Conservation (phyloP, 345 rosid species). For the Sonneratia alba region DNA sequence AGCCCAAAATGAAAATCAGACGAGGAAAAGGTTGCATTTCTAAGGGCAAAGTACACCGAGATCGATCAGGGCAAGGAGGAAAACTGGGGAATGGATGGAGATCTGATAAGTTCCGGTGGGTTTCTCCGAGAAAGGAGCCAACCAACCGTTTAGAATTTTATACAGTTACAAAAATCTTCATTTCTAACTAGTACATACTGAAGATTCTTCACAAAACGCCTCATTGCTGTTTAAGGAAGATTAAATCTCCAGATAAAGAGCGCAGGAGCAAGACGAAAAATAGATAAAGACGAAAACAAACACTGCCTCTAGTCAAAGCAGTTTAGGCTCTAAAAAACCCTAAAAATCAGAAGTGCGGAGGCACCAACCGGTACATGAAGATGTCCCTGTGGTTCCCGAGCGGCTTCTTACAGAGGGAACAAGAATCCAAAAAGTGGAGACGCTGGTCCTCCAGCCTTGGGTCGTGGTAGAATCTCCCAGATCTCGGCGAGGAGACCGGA, state of each 20-base stretch:
- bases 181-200: not conserved
- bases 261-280: not conserved
- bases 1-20: constrained; percentile 5
- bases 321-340: not conserved
- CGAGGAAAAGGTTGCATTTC: not conserved
- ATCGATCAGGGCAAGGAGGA: not conserved
- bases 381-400: constrained; percentile 70
- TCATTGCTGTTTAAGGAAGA: too few species aligned
- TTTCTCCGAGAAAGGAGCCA: too few species aligned
- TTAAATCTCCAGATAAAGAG: not conserved
- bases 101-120: not conserved
- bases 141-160: too few species aligned
- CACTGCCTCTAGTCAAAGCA: not conserved
- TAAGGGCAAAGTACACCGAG: not conserved
- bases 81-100: not conserved
- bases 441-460: constrained; percentile 48
- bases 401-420: constrained; percentile 64
- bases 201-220: too few species aligned
- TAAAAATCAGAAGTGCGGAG: not conserved
- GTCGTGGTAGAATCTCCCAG: constrained; percentile 52
- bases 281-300: not conserved
- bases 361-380: constrained; percentile 67
- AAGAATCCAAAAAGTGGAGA: constrained; percentile 60
- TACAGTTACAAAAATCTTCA: not conserved
- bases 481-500: constrained; percentile 42